Conservation (phyloP, 192 early-diverging fungal species). For the Geosiphon pyriformis region DNA sequence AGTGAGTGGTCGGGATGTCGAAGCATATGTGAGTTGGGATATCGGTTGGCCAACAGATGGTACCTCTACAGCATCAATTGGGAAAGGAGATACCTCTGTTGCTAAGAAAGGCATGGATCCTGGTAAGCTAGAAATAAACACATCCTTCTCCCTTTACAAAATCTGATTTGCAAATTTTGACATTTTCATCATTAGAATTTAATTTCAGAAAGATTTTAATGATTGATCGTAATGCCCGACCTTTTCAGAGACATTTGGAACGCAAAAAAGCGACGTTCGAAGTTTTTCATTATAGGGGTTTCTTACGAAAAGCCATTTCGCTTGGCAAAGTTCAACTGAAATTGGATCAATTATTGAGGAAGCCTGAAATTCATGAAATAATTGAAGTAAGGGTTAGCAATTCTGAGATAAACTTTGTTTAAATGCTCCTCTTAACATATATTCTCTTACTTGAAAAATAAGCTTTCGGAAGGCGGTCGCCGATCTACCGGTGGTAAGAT, state of each 20-base stretch:
- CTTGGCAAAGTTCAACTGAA: slow-evolving; percentile 56
- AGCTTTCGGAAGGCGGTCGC: slow-evolving; percentile 33
- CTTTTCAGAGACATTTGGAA: slow-evolving; percentile 60
- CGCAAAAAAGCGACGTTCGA: slow-evolving; percentile 66
- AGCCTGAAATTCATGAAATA: slow-evolving; percentile 61
- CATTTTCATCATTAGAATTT: slow-evolving; percentile 41
- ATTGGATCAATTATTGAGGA: slow-evolving; percentile 52
- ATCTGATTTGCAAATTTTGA: neutral
- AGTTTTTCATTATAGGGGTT: slow-evolving; percentile 60
- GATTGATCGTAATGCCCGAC: slow-evolving; percentile 50
- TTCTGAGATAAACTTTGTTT: slow-evolving; percentile 1
- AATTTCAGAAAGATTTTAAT: slow-evolving; percentile 46
- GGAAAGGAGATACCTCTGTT: slow-evolving; percentile 59
- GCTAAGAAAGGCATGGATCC: slow-evolving; percentile 42
- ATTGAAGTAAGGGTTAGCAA: slow-evolving; percentile 45
- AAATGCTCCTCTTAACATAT: neutral
- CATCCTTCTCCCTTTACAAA: neutral
- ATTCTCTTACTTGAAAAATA: neutral
- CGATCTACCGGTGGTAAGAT: slow-evolving; percentile 62
- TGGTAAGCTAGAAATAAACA: slow-evolving; percentile 38
- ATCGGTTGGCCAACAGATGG: slow-evolving; percentile 68
- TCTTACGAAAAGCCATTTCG: slow-evolving; percentile 46
- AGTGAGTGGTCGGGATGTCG: slow-evolving; percentile 50
- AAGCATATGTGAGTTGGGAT: slow-evolving; percentile 65
- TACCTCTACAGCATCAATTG: slow-evolving; percentile 41